phyloP scores from a whole-genome alignment of 2,329 filamentous ascomycete genomes.

The Cucurbitaria berberidis region DNA sequence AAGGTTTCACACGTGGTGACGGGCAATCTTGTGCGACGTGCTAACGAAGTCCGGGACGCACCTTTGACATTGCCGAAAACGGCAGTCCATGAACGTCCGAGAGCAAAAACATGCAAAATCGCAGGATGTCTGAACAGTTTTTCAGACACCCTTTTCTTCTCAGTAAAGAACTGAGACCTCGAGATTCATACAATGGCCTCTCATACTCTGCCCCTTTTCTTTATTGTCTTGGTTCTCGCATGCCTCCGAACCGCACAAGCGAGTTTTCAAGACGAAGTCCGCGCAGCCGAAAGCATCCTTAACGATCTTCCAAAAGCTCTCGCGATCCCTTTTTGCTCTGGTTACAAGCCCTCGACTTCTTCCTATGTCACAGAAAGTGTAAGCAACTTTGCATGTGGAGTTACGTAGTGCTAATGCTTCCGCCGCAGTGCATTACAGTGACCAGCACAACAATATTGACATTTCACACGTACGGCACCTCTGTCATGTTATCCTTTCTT shows the following conservation, averaged over 20 bases:
- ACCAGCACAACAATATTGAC: constrained; percentile 5
- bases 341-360: too few relatives aligned
- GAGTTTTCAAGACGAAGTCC: background rate
- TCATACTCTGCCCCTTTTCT: too few relatives aligned
- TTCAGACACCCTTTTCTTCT: background rate
- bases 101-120: background rate
- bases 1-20: background rate
- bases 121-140: background rate
- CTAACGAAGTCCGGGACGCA: background rate
- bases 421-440: too few relatives aligned
- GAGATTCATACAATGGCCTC: background rate
- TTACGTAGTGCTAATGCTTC: too few relatives aligned
- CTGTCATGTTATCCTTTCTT: background rate
- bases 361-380: too few relatives aligned
- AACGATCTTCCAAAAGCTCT: background rate
- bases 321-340: constrained; percentile 1
- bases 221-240: background rate
- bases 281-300: background rate
- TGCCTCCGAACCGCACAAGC: background rate
- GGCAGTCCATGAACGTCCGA: constrained; percentile 6
- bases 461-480: constrained; percentile 1
- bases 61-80: constrained; percentile 2
- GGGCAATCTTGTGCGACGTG: background rate
- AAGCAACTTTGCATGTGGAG: too few relatives aligned
- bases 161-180: background rate